Conservation (phyloP, 192 early-diverging fungal genomes). For the Coemansia sp. region DNA sequence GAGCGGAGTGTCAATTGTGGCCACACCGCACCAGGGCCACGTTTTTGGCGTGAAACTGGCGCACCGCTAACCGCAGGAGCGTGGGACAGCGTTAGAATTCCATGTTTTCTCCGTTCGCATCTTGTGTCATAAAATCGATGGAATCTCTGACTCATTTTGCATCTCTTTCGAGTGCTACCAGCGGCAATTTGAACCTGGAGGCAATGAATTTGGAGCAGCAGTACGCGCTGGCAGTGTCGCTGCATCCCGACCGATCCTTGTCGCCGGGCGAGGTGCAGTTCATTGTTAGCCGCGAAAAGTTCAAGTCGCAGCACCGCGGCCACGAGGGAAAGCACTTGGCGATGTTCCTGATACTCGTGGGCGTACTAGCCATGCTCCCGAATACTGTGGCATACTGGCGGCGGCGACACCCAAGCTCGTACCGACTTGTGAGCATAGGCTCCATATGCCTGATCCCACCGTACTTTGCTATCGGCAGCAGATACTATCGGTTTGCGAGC, state of each 20-base stretch:
- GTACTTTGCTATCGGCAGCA: constrained; percentile 38
- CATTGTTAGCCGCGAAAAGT: constrained; percentile 22
- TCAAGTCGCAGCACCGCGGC: constrained; percentile 27
- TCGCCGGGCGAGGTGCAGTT: constrained; percentile 14
- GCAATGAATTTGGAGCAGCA: constrained; percentile 21
- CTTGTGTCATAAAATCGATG: not conserved
- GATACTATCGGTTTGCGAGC: constrained; percentile 35
- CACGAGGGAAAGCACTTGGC: constrained; percentile 35
- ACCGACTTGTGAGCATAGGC: constrained; percentile 38
- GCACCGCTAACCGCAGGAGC: constrained; percentile 12
- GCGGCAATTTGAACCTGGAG: not conserved
- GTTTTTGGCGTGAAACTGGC: constrained; percentile 38
- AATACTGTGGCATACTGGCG: constrained; percentile 37
- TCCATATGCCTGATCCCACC: constrained; percentile 46
- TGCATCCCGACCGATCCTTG: constrained; percentile 29
- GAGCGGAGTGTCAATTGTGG: constrained; percentile 26
- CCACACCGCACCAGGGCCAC: constrained; percentile 35
- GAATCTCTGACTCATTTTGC: not conserved
- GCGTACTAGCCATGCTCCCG: constrained; percentile 40
- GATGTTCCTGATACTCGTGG: constrained; percentile 46
- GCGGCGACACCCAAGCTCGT: constrained; percentile 30
- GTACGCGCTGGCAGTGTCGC: constrained; percentile 14
- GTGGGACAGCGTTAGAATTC: not conserved
- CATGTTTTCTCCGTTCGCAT: not conserved
- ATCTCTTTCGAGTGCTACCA: not conserved